Evolutionary conservation across 441 rosid genomes (phyloP), one percentile per base, ranked within the genome.

Genomic region (Raphanus hybrid): DNA sequence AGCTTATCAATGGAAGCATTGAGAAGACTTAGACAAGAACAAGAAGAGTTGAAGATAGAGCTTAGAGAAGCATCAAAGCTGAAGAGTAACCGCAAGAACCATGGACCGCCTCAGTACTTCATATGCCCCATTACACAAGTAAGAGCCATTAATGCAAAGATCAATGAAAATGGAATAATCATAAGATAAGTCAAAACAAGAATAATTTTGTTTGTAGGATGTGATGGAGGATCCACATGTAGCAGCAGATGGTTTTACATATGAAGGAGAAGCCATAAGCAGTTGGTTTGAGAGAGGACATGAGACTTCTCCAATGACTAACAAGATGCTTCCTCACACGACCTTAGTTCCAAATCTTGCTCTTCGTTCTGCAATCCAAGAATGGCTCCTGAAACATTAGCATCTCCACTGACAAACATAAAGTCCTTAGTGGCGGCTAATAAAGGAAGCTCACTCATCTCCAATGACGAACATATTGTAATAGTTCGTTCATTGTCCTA

Each of bases 201-300:
- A 54, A 54, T 2, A 54, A 54, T 2, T 54, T 54, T 70, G 12
- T n/a, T 59, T 77, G 78, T 82, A 94, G 97, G 97, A 94, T 84
- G 84, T 94, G 48, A 94, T 94, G 97, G 86, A 62, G 85, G 97
- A 94, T 79, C 98, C 97, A 27, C 89, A 87, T 8, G 91, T 94
- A 59, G 94, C 97, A 39, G 95, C 97, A 0, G 98, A 92, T 62
- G 98, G 98, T 3, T 92, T 52, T 73, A 92, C 97, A 0, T 94
- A 94, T 27, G 97, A 92, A 85, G 89, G 90, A 20, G 96, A 88
- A 82, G 92, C 97, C 3, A 80, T 94, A 73, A 84, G 83, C 32
- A 90, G 87, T 64, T 94, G 98, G 96, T 84, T 94, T 35, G 96
- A 89, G 62, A 87, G 93, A 39, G 95, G 93, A 60, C 89, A 86